Evolutionary conservation across 176 grass and related monocot genomes (phyloP), one percentile per base, ranked within the genome.

Genomic region (Triticum dicoccoides): DNA sequence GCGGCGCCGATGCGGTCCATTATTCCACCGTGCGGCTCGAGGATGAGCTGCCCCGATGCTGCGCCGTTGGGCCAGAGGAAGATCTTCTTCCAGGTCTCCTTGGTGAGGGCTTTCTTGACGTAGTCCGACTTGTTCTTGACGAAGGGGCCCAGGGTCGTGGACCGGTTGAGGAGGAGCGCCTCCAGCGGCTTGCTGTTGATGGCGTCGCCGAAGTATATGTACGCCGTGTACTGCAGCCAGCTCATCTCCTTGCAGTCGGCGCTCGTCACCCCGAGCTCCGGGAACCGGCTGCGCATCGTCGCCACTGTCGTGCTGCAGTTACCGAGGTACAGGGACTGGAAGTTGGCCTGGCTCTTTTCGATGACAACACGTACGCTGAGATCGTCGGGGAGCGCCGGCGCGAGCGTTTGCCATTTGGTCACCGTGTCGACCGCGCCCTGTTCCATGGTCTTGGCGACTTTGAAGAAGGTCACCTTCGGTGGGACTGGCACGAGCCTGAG

Each of bases 401-500:
- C 66, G 3, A 69, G 15, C 14, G 66, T 69, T 18, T 69, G 66
- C 66, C 66, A 69, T 18, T 69, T 69, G 66, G 66, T 69, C 15
- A 69, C 66, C 7, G 66, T 14, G 66, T 35, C 15, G 1, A 69
- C 66, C 1, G 66, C 66, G 30, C 66, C 15, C 32, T 69, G 32
- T 0, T 18, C 32, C 6, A 69, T 69, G 66, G 15, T 69, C 32
- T 34, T n/a, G n/a, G n/a, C n/a, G n/a, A n/a, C n/a, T n/a, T n/a
- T n/a, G n/a, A n/a, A n/a, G n/a, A n/a, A n/a, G n/a, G n/a, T 69
- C 12, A 91, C 80, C 8, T 8, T 70, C n/a, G 47, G 24, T 14
- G 89, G 67, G 21, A 91, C 75, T 2, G 27, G 10, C 33, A 87
- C 76, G 0, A 91, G 70, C 76, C 23, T 76, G 12, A 90, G 54